Base-by-base conservation (phyloP, 768 basidiomycete species). In the Tulasnella sp. region DNA sequence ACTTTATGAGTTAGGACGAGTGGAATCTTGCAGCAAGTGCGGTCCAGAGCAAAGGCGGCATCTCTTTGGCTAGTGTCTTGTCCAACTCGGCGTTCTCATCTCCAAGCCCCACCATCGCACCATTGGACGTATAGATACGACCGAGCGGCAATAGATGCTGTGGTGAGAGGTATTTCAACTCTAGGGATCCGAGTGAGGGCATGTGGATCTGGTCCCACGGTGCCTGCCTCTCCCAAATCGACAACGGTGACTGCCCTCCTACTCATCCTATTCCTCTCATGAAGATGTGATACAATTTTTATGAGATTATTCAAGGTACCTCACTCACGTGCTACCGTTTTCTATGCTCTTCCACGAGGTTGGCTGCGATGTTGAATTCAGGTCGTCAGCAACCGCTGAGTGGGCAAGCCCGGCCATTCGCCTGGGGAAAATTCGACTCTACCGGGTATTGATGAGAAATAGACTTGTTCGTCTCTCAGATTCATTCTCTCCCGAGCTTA, bases 391-490 rank as follows among this genome's bases (percentile, higher is more conserved):
- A n/a, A n/a, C n/a, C n/a, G n/a, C n/a, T n/a, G n/a, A n/a, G n/a
- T n/a, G n/a, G n/a, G n/a, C n/a, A n/a, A n/a, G n/a, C n/a, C n/a
- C n/a, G n/a, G n/a, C n/a, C n/a, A n/a, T n/a, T n/a, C n/a, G n/a
- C n/a, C n/a, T n/a, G n/a, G n/a, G n/a, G n/a, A n/a, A n/a, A n/a
- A n/a, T n/a, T n/a, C n/a, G n/a, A n/a, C n/a, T n/a, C n/a, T n/a
- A n/a, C n/a, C 80, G 31, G 80, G 3, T 73, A 68, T 24, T 46
- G 80, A 38, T 81, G 80, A 74, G 80, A 81, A 58, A 80, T 80
- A 36, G 80, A 81, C 46, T 81, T 81, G 27, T 62, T 16, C 76
- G 31, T 87, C 87, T 7, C 14, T 48, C 40, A 40, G 4, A 40
- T 27, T 42, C 42, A 42, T 44, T 19, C 2, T 7, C 44, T 52